Evolutionary conservation across 306 rosid genomes (phyloP).

Genomic region (Psophocarpus tetragonolobus): DNA sequence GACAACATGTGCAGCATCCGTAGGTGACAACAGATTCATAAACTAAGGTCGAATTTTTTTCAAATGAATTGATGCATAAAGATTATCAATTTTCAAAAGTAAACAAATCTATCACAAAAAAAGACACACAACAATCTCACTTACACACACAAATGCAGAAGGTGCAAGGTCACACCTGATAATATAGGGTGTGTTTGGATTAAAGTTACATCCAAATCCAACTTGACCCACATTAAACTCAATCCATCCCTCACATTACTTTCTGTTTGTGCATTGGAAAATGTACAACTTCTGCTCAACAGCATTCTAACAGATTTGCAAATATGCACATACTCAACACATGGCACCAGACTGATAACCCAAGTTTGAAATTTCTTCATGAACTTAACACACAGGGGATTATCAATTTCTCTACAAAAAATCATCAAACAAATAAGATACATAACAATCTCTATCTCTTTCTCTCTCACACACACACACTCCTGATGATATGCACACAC

Average conservation of each 20-base stretch:
- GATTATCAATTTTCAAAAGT: constrained; percentile 6
- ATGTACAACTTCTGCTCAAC: too few species aligned
- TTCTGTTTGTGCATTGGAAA: too few species aligned
- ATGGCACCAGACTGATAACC: not conserved
- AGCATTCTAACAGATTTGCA: too few species aligned
- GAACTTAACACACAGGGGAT: not conserved
- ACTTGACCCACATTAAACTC: too few species aligned
- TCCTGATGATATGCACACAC: not conserved
- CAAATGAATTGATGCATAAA: constrained; percentile 5
- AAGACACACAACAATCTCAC: not conserved
- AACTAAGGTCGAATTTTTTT: not conserved
- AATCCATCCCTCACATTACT: too few species aligned
- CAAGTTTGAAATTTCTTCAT: not conserved
- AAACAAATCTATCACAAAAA: not conserved
- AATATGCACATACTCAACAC: not conserved
- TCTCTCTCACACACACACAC: not conserved
- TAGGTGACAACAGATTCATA: not conserved
- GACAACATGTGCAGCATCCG: not conserved
- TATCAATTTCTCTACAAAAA: not conserved
- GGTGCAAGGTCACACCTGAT: not conserved
- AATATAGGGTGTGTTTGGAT: too few species aligned
- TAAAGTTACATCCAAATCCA: too few species aligned
- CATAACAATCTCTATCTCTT: not conserved
- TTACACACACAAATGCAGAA: not conserved
- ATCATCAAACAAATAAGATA: not conserved